Base-by-base conservation (phyloP, 768 basidiomycete species). In the Kockovaella imperatae region DNA sequence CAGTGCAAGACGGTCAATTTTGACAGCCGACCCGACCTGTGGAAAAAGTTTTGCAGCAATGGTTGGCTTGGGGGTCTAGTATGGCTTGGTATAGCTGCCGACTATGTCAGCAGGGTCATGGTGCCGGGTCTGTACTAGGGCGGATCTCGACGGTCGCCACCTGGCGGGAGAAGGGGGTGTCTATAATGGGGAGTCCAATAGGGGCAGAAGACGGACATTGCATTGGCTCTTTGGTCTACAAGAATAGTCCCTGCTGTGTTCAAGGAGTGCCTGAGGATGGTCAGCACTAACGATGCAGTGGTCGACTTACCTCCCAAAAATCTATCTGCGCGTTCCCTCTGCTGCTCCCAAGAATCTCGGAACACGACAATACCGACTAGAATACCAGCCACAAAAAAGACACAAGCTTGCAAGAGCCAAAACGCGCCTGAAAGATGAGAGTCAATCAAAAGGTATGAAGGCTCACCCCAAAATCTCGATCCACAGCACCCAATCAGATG, bases 61-160 rank as follows among this genome's bases (percentile, higher is more conserved):
- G 87, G 87, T 0, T 87, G 83, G 82, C 75, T 84, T 23, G 90
- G 90, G 0, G 84, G 86, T 54, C 83, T 83, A 81, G 73, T 93
- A 11, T 90, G 85, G 86, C 78, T 80, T 71, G 90, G 89, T 8
- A 77, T 85, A 13, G 62, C 81, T 10, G 78, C 72, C 13, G 89
- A 95, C 71, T 89, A 87, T 62, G 61, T 66, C 3, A 42, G 50
- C 25, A 35, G 50, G 45, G 61, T 68, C 5, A 47, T 62, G 25
- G 15, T 62, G 15, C 46, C 46, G 6, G 53, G 47, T 21, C 34
- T 44, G 23, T 40, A 50, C 21, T 13, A n/a, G 20, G 35, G 34
- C 29, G 13, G n/a, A n/a, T n/a, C n/a, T n/a, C n/a, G n/a, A n/a
- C n/a, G n/a, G n/a, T n/a, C n/a, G n/a, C n/a, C n/a, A n/a, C n/a